Evolutionary conservation across 1,284 basidiomycete genomes (phyloP).

Genomic region (Ustilago vetiveriae): DNA sequence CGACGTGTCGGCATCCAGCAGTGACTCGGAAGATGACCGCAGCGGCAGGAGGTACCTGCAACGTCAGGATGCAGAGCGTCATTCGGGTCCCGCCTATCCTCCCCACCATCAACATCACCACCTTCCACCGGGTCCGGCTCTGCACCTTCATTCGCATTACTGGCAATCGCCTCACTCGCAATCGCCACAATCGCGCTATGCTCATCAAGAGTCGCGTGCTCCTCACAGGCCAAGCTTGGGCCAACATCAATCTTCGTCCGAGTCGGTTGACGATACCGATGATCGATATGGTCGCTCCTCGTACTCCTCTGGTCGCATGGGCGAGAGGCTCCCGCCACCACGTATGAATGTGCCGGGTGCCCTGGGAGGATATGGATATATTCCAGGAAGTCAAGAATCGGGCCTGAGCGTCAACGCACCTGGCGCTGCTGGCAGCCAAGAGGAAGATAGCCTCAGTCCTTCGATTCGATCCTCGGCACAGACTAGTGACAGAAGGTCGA

Average conservation of each 20-base stretch:
- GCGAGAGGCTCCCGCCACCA: neutral
- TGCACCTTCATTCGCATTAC: neutral
- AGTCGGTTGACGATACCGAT: slow-evolving; percentile 31
- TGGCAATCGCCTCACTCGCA: slow-evolving; percentile 12
- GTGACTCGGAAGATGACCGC: slow-evolving; percentile 42
- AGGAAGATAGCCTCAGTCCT: slow-evolving; percentile 48
- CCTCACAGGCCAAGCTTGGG: slow-evolving; percentile 22
- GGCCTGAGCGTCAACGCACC: slow-evolving; percentile 42
- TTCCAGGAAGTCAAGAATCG: slow-evolving; percentile 62
- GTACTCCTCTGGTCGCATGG: neutral
- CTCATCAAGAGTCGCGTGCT: slow-evolving; percentile 12
- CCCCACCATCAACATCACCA: slow-evolving; percentile 7
- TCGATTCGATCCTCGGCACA: slow-evolving; percentile 57
- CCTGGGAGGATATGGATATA: slow-evolving; percentile 61
- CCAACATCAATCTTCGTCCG: slow-evolving; percentile 35
- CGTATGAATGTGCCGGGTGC: slow-evolving; percentile 38
- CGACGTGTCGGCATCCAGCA: slow-evolving; percentile 41
- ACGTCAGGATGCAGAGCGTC: slow-evolving; percentile 11
- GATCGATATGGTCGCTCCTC: slow-evolving; percentile 6
- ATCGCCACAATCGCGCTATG: slow-evolving; percentile 14
- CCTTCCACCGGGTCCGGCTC: neutral
- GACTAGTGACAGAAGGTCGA: slow-evolving; percentile 20
- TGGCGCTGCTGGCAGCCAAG: slow-evolving; percentile 28
- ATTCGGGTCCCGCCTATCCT: slow-evolving; percentile 9
- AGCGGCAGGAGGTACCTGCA: slow-evolving; percentile 21